Evolutionary conservation across 2,329 filamentous ascomycete genomes (phyloP).

Genomic region (Westerdykella aurantiaca): DNA sequence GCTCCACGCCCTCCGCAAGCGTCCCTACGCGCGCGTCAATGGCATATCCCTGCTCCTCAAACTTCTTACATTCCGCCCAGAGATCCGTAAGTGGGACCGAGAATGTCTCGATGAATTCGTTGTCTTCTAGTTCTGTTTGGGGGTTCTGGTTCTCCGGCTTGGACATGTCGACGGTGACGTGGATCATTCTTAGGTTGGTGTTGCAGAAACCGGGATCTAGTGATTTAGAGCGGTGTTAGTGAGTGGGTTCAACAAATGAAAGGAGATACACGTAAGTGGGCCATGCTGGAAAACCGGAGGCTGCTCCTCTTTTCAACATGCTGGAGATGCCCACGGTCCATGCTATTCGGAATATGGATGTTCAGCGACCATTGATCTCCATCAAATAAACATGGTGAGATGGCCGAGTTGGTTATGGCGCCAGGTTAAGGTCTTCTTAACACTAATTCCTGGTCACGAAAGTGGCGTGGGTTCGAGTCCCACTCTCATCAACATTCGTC

Average conservation of each 20-base stretch:
- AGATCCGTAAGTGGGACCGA: slow-evolving; percentile 58
- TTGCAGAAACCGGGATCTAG: slow-evolving; percentile 40
- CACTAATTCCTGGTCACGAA: slow-evolving; percentile 35
- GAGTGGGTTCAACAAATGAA: not conserved
- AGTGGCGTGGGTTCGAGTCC: slow-evolving; percentile 37
- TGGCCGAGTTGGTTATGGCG: slow-evolving; percentile 2
- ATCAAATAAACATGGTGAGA: slow-evolving; percentile 4
- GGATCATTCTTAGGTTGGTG: slow-evolving; percentile 55
- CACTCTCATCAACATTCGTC: slow-evolving; percentile 36
- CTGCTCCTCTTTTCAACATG: too few species aligned
- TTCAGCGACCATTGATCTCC: not conserved
- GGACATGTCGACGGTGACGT: slow-evolving; percentile 65
- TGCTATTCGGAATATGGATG: too few species aligned
- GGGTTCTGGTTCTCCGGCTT: slow-evolving; percentile 64
- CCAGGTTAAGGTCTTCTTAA: slow-evolving; percentile 1
- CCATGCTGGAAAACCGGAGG: not conserved
- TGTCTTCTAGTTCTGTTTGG: slow-evolving; percentile 65
- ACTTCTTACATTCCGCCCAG: slow-evolving; percentile 59
- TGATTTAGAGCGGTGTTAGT: not conserved
- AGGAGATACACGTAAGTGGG: not conserved
- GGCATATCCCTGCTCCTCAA: slow-evolving; percentile 67
- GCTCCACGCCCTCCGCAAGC: slow-evolving; percentile 70
- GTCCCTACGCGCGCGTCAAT: slow-evolving; percentile 76
- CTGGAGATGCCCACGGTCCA: too few species aligned
- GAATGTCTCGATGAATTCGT: slow-evolving; percentile 78